Percentiles rank a stretch among this genome's conserved stretches.
Evolutionary conservation across 306 rosid species (phyloP).

Genomic region (Rosa chinensis): DNA sequence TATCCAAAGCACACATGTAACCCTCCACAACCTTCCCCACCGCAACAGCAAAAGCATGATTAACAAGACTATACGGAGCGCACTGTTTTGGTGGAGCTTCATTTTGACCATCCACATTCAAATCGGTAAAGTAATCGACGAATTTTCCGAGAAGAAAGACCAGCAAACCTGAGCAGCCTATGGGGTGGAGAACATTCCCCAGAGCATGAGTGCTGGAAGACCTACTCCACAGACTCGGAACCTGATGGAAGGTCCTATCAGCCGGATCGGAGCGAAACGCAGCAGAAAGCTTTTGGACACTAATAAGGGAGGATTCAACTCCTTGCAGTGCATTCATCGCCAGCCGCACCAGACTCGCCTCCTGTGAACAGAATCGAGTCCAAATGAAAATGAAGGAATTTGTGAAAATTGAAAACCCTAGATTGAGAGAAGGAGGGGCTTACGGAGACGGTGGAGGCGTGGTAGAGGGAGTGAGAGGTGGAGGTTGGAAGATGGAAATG

Average conservation of each 20-base stretch:
- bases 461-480: conserved; percentile 4
- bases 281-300: conserved; percentile 53
- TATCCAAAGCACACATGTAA: conserved; percentile 59
- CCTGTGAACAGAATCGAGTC: conserved; percentile 35
- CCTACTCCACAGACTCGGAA: conserved; percentile 72
- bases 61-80: conserved; percentile 62
- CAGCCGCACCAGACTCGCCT: conserved; percentile 76
- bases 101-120: conserved; percentile 23
- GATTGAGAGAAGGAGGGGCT: conserved; percentile 25
- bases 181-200: conserved; percentile 63
- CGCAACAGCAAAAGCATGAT: conserved; percentile 89
- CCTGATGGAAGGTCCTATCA: conserved; percentile 63
- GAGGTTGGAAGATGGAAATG: conserved; percentile 5
- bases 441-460: conserved; percentile 68
- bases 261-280: conserved; percentile 64
- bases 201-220: conserved; percentile 73
- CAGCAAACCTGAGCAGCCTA: conserved; percentile 59
- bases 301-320: conserved; percentile 60
- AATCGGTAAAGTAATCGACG: conserved; percentile 50
- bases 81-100: conserved; percentile 21
- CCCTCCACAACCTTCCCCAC: conserved; percentile 84
- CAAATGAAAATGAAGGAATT: too few relatives aligned
- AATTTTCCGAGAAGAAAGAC: conserved; percentile 70
- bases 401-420: background rate
- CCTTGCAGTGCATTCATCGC: conserved; percentile 80